These are phyloP conservation scores for Thelonectria discophora DNA, from an alignment of 2,329 filamentous ascomycete species.

Conservation along the genomic window DNA sequence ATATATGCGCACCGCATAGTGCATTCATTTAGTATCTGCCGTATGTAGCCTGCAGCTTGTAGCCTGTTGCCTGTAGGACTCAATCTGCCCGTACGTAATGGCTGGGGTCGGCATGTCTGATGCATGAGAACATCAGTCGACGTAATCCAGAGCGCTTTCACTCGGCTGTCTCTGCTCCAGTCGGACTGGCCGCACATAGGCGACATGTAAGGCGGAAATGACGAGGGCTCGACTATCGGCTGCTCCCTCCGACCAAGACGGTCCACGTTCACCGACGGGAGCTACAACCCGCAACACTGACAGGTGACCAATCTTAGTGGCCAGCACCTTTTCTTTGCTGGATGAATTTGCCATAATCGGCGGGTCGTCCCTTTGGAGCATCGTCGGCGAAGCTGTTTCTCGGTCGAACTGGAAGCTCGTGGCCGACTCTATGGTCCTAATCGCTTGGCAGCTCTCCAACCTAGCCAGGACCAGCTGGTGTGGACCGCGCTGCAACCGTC, in stretches of 20 bases:
- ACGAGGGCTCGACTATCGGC: slow-evolving; percentile 19
- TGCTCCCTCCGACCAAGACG: slow-evolving; percentile 1
- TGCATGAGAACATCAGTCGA: slow-evolving; percentile 1
- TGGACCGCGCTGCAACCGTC: slow-evolving; percentile 3
- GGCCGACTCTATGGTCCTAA: neutral
- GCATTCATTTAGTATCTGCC: neutral
- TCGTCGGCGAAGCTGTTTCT: slow-evolving; percentile 7
- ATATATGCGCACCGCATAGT: neutral
- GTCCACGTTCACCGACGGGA: slow-evolving; percentile 16
- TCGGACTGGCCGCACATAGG: slow-evolving; percentile 5
- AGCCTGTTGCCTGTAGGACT: neutral
- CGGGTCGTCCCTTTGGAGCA: slow-evolving; percentile 20
- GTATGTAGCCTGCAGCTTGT: no score
- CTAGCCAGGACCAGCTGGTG: neutral
- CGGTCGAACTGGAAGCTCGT: neutral
- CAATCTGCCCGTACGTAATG: slow-evolving; percentile 6
- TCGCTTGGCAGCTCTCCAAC: neutral
- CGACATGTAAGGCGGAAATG: slow-evolving; percentile 21
- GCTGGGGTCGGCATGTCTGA: neutral
- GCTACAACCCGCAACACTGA: slow-evolving; percentile 6
- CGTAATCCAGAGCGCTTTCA: neutral
- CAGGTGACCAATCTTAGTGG: slow-evolving; percentile 15
- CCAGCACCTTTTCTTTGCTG: slow-evolving; percentile 6
- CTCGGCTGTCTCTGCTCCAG: slow-evolving; percentile 7
- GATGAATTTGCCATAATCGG: slow-evolving; percentile 24